Base-by-base conservation (phyloP, 2,329 filamentous ascomycete genomes). In the Arthroderma sp. region DNA sequence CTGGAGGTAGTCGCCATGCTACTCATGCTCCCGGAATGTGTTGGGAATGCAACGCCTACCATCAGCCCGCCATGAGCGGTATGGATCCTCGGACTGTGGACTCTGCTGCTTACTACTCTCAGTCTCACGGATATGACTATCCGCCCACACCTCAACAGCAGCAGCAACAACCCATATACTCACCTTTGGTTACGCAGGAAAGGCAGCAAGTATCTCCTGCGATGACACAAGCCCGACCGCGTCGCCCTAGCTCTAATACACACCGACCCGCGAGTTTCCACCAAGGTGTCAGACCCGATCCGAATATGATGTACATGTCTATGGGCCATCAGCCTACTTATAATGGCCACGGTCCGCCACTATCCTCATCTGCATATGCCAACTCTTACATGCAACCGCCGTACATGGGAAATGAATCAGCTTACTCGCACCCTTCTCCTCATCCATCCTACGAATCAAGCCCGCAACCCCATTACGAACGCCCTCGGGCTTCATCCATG, bases 221-320 rank as follows among this genome's bases (percentile, higher is more conserved):
- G 5, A 34, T 38, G 5, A 29, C 58, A 53, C 44, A 53, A 53
- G 29, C 53, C 48, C 36, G 45, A 51, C 27, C 44, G 33, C 48
- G 50, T 48, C 58, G 59, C 31, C 33, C 40, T 7, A 34, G 30
- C 32, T 59, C 64, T 22, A 55, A 55, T 46, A 54, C 62, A n/a
- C 64, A 66, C 37, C 57, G 64, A 42, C 64, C 66, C 9, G 45
- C 62, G 41, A 67, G 64, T 46, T 65, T 58, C 46, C 64, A 67
- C 48, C 33, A 41, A 11, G 61, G 58, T 6, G 49, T 54, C 29
- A 48, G 49, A 15, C 59, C 57, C 29, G 60, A 61, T 33, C 55
- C 60, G 51, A 53, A 50, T 5, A 52, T 59, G 51, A 53, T 57
- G 39, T 49, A 49, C 36, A 50, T 55, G 29, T 52, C 55, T 38